Base-by-base conservation (phyloP, 208 protist genomes). In the Leishmania amazonensis region DNA sequence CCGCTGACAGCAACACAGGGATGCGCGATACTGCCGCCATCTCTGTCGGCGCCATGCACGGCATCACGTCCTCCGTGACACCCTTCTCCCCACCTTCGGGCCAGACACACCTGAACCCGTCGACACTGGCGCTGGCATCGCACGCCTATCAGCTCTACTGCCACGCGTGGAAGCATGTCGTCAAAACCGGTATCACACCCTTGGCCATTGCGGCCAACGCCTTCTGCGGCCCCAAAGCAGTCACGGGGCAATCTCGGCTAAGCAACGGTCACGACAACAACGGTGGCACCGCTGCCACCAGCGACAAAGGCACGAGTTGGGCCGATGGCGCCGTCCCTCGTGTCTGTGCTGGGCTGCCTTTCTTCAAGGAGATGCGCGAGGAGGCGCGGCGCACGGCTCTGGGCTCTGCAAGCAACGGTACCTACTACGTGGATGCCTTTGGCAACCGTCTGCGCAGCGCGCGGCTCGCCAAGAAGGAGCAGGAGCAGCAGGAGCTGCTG, bases 371-470 rank as follows among this genome's bases (percentile, higher is more conserved):
- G 40, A 90, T 90, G 81, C 65, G 82, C 45, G 80, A 82, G 47
- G 86, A 92, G 71, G 77, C 80, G 58, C 83, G 80, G 65, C 78
- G 75, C 62, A 85, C 72, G 38, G 81, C 84, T 1, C 78, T 90
- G 13, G 89, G 87, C 42, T 89, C 87, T 45, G 86, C 82, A 31
- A 54, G 57, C 11, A 82, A 70, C 9, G 81, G 65, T 24, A 78
- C 79, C 15, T 83, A 80, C 42, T 90, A 93, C 81, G 91, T 87
- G 58, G 93, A 96, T 64, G 87, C 87, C 54, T 91, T 87, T 57
- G 93, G 93, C 77, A 95, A 94, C 77, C 87, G 90, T 6, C 84
- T 96, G 17, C 93, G 93, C 81, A 97, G 93, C 77, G 89, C 91
- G 21, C 91, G 93, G 2, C 80, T 95, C 11, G 93, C 93, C 28